These are phyloP conservation scores for Fonsecaea pedrosoi DNA, from an alignment of 2,329 filamentous ascomycete species.

Conservation along the genomic window DNA sequence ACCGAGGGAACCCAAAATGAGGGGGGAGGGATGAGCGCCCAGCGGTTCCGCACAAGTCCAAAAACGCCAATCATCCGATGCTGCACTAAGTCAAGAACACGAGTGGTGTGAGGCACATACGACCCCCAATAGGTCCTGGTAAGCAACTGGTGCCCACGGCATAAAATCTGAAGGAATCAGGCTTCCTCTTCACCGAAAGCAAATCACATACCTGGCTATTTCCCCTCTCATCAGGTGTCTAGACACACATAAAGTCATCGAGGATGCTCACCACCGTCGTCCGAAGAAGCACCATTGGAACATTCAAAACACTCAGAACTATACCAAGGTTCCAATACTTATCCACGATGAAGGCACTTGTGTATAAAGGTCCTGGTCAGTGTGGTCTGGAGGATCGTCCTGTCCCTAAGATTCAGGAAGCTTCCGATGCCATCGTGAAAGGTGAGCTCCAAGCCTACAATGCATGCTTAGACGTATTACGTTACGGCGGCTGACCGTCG, in stretches of 20 bases:
- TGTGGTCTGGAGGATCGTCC: constrained; percentile 53
- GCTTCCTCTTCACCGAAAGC: constrained; percentile 5
- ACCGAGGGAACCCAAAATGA: not conserved
- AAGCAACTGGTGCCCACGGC: not conserved
- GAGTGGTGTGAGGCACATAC: constrained; percentile 9
- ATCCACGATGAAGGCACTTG: constrained; percentile 55
- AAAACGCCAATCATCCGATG: constrained; percentile 12
- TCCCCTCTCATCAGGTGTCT: not conserved
- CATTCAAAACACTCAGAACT: not conserved
- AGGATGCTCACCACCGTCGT: constrained; percentile 4
- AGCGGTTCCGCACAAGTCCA: constrained; percentile 2
- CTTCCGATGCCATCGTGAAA: constrained; percentile 59
- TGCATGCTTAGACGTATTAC: not conserved
- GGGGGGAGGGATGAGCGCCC: not conserved
- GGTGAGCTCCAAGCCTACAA: not conserved
- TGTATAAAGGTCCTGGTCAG: constrained; percentile 49
- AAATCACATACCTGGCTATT: not conserved
- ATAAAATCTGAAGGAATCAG: not conserved
- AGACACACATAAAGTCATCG: not conserved
- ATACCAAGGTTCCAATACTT: not conserved
- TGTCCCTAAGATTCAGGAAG: constrained; percentile 49
- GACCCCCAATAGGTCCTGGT: constrained; percentile 13
- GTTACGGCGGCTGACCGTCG: not conserved
- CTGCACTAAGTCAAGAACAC: not conserved
- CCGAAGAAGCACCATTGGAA: constrained; percentile 4